Conservation (phyloP, 306 rosid species). For the Ziziphus jujuba region DNA sequence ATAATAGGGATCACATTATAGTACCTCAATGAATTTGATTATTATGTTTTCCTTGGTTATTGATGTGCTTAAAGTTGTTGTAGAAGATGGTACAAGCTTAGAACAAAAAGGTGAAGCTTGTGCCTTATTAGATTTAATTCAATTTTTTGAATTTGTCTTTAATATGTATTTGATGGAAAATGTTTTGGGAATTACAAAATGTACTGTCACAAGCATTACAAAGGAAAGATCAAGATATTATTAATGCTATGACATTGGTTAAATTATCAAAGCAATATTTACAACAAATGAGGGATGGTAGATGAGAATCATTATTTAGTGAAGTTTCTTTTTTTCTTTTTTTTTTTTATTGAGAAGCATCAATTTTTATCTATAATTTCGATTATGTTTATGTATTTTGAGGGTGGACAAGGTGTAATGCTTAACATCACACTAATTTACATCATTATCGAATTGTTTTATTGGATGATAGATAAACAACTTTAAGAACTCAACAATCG, state of each 20-base stretch:
- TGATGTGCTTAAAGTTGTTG: background rate
- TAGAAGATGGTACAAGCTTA: background rate
- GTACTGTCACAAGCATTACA: conserved; percentile 3
- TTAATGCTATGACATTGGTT: background rate
- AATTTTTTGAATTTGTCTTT: conserved; percentile 8
- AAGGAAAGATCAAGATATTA: background rate
- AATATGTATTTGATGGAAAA: background rate
- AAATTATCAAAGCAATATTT: too few species aligned
- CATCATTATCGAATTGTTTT: too few species aligned
- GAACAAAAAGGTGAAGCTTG: background rate
- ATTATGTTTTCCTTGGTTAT: background rate
- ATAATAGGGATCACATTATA: conserved; percentile 10
- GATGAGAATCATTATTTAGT: too few species aligned
- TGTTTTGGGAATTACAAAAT: background rate
- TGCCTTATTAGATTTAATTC: background rate
- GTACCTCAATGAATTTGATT: background rate
- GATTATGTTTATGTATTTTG: too few species aligned
- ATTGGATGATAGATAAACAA: too few species aligned
- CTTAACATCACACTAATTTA: too few species aligned
- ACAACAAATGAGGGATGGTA: too few species aligned
- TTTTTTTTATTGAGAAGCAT: too few species aligned
- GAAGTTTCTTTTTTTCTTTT: too few species aligned
- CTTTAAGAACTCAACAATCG: too few species aligned
- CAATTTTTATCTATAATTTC: too few species aligned
- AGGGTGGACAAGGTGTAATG: too few species aligned